These are phyloP conservation scores for Epichloe festucae DNA, from an alignment of 2,329 filamentous ascomycete genomes.

Conservation along the genomic window DNA sequence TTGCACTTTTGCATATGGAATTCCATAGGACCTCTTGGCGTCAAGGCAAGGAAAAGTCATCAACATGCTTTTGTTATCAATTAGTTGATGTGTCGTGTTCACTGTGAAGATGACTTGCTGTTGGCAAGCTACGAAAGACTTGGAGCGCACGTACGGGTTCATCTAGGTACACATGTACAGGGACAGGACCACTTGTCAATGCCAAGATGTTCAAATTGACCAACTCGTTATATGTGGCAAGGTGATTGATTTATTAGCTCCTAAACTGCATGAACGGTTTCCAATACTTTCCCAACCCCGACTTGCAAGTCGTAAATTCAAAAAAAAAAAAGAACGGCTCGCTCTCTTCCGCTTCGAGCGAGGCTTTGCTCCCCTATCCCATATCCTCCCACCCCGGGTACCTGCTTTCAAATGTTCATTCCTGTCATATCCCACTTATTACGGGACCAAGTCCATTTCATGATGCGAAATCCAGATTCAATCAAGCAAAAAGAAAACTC, in stretches of 20 bases:
- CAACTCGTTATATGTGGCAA: neutral
- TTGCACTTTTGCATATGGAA: neutral
- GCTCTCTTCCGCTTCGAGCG: neutral
- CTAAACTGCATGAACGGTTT: neutral
- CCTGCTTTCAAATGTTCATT: neutral
- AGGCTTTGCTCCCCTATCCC: neutral
- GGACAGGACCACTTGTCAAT: no score
- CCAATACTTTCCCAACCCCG: neutral
- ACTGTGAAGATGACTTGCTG: no score
- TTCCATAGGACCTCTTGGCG: constrained; percentile 1
- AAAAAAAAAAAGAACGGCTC: neutral
- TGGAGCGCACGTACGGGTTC: no score
- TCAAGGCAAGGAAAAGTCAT: constrained; percentile 5
- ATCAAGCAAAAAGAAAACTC: neutral
- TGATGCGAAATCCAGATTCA: neutral
- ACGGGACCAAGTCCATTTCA: neutral
- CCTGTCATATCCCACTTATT: neutral
- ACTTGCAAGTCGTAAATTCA: neutral
- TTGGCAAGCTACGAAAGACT: no score
- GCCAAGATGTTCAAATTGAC: neutral
- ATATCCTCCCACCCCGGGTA: neutral
- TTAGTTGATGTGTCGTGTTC: neutral
- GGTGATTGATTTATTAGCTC: neutral
- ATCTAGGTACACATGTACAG: no score
- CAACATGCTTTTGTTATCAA: neutral